phyloP scores from a whole-genome alignment of 164 flowering plant genomes.

The Warburgia ugandensis region DNA sequence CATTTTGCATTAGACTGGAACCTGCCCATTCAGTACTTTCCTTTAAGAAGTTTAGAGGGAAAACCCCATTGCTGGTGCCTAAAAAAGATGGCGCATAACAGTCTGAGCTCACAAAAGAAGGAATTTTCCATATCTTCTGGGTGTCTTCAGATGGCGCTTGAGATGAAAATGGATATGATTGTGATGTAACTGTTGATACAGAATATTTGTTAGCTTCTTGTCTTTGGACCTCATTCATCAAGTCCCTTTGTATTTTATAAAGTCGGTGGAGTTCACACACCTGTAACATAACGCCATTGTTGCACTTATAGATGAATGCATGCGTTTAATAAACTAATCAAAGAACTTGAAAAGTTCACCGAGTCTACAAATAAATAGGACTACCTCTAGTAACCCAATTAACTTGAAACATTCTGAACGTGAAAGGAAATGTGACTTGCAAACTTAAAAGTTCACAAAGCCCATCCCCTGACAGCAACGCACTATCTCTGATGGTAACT shows the following conservation, averaged over 20 bases:
- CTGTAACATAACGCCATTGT: slow-evolving; percentile 28
- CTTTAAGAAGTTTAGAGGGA: slow-evolving; percentile 38
- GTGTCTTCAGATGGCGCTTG: slow-evolving; percentile 42
- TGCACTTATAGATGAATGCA: neutral
- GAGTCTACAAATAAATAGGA: neutral
- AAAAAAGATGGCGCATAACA: slow-evolving; percentile 36
- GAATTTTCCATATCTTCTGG: slow-evolving; percentile 34
- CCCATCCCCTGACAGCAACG: no score
- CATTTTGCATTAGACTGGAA: slow-evolving; percentile 32
- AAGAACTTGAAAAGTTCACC: neutral
- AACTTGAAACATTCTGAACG: no score
- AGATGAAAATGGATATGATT: slow-evolving; percentile 41
- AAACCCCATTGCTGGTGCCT: slow-evolving; percentile 34
- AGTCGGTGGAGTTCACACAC: slow-evolving; percentile 89
- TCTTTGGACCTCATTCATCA: slow-evolving; percentile 69
- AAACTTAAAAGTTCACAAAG: no score
- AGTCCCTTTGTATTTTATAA: slow-evolving; percentile 69
- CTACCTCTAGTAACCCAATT: no score
- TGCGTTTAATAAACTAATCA: neutral
- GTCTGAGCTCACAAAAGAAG: slow-evolving; percentile 30
- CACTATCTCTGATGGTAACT: no score
- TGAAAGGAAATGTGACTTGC: no score
- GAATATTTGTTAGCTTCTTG: slow-evolving; percentile 35
- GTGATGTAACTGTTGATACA: slow-evolving; percentile 33
- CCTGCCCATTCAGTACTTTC: slow-evolving; percentile 32